Evolutionary conservation across 441 rosid species (phyloP).

Genomic region (Gossypium schwendimanii): DNA sequence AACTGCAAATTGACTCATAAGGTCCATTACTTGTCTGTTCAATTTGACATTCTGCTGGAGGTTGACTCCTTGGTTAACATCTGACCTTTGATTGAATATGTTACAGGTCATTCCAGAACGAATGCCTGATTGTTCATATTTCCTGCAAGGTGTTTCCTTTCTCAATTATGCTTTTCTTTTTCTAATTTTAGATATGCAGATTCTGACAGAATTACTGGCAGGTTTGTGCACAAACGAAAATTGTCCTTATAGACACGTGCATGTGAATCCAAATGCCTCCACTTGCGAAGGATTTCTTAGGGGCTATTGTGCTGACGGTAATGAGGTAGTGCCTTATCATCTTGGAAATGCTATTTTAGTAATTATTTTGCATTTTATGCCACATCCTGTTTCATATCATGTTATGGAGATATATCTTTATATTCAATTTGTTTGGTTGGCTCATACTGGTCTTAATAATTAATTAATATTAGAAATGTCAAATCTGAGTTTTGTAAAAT

Average conservation of each 20-base stretch:
- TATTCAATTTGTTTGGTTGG: not conserved
- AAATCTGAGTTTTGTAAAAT: not conserved
- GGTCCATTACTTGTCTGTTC: conserved; percentile 38
- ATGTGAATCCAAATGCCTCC: conserved; percentile 76
- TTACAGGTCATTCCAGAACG: conserved; percentile 93
- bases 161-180: conserved; percentile 11
- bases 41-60: conserved; percentile 6
- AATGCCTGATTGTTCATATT: conserved; percentile 98
- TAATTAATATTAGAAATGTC: not conserved
- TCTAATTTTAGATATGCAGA: not conserved
- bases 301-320: conserved; percentile 90
- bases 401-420: not conserved
- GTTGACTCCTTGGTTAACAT: conserved; percentile 13
- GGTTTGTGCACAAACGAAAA: conserved; percentile 77
- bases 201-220: conserved; percentile 35
- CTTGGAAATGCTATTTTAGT: not conserved
- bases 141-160: conserved; percentile 65
- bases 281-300: conserved; percentile 79
- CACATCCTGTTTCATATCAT: not conserved
- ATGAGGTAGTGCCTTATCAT: conserved; percentile 54
- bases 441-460: not conserved
- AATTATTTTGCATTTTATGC: not conserved
- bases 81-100: conserved; percentile 16
- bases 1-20: conserved; percentile 94
- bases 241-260: conserved; percentile 92